These are phyloP conservation scores for Gamsiella multidivaricata DNA, from an alignment of 192 early-diverging fungal species.

Conservation along the genomic window DNA sequence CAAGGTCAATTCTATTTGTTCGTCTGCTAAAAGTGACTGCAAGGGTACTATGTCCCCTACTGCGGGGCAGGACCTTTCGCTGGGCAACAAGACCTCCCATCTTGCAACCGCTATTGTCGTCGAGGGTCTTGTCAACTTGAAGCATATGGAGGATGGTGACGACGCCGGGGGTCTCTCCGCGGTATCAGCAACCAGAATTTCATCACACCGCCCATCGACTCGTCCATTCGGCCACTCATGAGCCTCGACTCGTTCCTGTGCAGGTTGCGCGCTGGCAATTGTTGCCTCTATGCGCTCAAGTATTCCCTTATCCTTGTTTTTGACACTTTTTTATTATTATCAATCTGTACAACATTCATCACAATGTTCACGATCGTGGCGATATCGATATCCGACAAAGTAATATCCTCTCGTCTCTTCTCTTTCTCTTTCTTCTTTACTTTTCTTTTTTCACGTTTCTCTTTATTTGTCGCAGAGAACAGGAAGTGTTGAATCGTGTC, in stretches of 20 bases:
- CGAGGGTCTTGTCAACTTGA: constrained; percentile 8
- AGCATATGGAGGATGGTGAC: constrained; percentile 1
- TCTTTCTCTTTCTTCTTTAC: too few species aligned
- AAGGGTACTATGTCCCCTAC: neutral
- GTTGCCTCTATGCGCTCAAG: neutral
- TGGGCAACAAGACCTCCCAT: neutral
- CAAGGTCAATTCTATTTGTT: neutral
- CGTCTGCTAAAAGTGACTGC: neutral
- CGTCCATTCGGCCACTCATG: constrained; percentile 5
- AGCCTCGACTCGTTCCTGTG: neutral
- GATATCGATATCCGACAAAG: neutral
- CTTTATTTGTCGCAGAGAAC: neutral
- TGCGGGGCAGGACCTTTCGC: neutral
- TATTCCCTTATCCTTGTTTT: neutral
- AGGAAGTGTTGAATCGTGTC: constrained; percentile 4
- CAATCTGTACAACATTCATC: neutral
- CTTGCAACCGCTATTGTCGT: neutral
- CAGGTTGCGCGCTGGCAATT: neutral
- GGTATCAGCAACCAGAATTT: neutral
- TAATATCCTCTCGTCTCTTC: neutral
- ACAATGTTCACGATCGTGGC: neutral
- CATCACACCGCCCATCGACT: constrained; percentile 6
- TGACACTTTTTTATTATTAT: neutral
- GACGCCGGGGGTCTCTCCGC: neutral
- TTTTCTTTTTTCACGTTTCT: neutral